Evolutionary conservation across 768 basidiomycete species (phyloP).

Genomic region (Russula lepida): DNA sequence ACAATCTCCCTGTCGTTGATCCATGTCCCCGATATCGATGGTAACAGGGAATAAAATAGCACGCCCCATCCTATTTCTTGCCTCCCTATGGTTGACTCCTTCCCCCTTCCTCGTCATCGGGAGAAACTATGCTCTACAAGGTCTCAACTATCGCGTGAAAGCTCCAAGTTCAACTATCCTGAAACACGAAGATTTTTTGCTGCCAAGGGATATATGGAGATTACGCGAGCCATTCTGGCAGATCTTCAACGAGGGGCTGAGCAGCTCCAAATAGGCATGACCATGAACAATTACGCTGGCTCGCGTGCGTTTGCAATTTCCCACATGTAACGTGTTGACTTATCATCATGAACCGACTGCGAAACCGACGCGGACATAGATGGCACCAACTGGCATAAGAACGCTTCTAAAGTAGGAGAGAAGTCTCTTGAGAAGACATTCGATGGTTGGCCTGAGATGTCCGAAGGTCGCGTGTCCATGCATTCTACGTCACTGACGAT

Average conservation of each 20-base stretch:
- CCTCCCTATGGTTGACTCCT: not conserved
- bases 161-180: conserved; percentile 23
- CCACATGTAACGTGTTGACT: conserved; percentile 43
- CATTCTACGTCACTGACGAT: conserved; percentile 19
- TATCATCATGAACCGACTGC: conserved; percentile 40
- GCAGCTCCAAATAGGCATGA: conserved; percentile 49
- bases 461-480: conserved; percentile 28
- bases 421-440: conserved; percentile 35
- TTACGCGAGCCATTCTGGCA: conserved; percentile 81
- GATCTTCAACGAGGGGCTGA: conserved; percentile 88
- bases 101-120: not conserved
- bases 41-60: not conserved
- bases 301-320: conserved; percentile 69
- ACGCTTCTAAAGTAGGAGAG: conserved; percentile 5
- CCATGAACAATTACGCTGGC: conserved; percentile 41
- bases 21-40: not conserved
- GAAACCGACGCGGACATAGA: conserved; percentile 43
- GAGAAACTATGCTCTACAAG: not conserved
- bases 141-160: conserved; percentile 37
- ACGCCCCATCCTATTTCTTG: too few species aligned
- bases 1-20: not conserved
- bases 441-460: conserved; percentile 42
- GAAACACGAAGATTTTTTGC: not conserved
- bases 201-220: conserved; percentile 33
- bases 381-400: conserved; percentile 58